Conservation (phyloP, 2,329 filamentous ascomycete species). For the Apiospora pterosperma region DNA sequence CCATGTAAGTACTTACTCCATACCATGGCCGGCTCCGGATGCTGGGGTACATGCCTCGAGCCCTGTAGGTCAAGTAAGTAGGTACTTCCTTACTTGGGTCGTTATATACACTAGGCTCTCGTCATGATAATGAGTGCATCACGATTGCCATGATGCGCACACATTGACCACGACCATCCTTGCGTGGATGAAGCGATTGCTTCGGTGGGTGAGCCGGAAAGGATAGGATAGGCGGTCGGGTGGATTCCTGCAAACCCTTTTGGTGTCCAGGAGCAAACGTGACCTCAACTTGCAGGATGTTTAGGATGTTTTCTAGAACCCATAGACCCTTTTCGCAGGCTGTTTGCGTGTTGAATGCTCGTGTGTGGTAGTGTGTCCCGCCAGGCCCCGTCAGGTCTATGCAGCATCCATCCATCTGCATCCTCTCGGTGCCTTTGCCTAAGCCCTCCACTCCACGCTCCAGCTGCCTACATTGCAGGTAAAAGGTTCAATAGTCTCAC, state of each 20-base stretch:
- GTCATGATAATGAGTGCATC: too few relatives aligned
- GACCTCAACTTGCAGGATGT: not conserved
- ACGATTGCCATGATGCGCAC: too few relatives aligned
- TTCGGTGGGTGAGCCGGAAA: too few relatives aligned
- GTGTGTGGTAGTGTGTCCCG: not conserved
- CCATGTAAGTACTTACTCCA: not conserved
- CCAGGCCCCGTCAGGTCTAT: not conserved
- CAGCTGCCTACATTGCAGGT: not conserved
- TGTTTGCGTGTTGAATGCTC: not conserved
- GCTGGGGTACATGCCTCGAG: too few relatives aligned
- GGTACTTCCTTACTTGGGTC: too few relatives aligned
- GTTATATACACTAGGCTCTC: too few relatives aligned
- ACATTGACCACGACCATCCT: too few relatives aligned
- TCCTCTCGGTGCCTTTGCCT: not conserved
- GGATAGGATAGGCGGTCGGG: not conserved
- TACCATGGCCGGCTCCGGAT: too few relatives aligned
- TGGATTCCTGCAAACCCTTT: conserved; percentile 2
- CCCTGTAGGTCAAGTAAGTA: too few relatives aligned
- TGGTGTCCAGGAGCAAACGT: not conserved
- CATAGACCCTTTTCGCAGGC: not conserved
- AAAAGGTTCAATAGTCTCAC: conserved; percentile 1
- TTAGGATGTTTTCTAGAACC: not conserved
- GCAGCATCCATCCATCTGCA: not conserved
- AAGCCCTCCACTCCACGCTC: not conserved
- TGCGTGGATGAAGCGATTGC: too few relatives aligned